phyloP scores from a whole-genome alignment of 1,139 yeast species.

The Debaryomyces fabryi region DNA sequence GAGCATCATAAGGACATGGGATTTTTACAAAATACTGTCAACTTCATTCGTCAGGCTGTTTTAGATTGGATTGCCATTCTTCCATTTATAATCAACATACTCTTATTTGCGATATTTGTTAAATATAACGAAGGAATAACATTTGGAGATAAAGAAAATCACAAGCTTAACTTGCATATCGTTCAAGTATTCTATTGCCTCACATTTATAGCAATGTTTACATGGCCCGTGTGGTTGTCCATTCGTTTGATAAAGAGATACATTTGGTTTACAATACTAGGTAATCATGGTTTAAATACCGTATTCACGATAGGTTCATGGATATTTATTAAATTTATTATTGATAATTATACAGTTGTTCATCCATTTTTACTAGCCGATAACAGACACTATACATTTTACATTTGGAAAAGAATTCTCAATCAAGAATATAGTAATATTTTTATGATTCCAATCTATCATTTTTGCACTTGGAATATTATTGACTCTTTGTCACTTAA shows the following conservation, averaged over 20 bases:
- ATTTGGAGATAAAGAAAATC: constrained; percentile 88
- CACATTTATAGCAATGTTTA: constrained; percentile 60
- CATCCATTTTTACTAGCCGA: constrained; percentile 95
- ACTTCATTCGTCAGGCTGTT: constrained; percentile 13
- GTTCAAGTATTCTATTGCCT: constrained; percentile 84
- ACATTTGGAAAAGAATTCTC: constrained; percentile 70
- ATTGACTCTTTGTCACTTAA: constrained; percentile 24
- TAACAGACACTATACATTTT: constrained; percentile 91
- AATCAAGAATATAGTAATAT: constrained; percentile 42
- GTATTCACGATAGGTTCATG: constrained; percentile 21
- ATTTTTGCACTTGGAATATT: constrained; percentile 60
- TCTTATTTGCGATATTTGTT: constrained; percentile 58
- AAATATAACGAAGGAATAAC: constrained; percentile 75
- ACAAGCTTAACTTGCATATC: constrained; percentile 66
- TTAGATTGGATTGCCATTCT: constrained; percentile 30
- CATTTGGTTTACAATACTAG: constrained; percentile 26
- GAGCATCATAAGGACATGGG: constrained; percentile 1
- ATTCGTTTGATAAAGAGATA: constrained; percentile 39
- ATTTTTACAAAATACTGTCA: constrained; percentile 9
- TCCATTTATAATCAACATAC: constrained; percentile 59
- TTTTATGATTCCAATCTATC: constrained; percentile 68
- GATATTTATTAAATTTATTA: constrained; percentile 46
- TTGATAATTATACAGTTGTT: constrained; percentile 66
- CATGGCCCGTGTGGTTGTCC: constrained; percentile 72
- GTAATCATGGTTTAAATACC: constrained; percentile 20